Conservation (phyloP, 2,329 filamentous ascomycete genomes). For the Rugonectria rugulosa region DNA sequence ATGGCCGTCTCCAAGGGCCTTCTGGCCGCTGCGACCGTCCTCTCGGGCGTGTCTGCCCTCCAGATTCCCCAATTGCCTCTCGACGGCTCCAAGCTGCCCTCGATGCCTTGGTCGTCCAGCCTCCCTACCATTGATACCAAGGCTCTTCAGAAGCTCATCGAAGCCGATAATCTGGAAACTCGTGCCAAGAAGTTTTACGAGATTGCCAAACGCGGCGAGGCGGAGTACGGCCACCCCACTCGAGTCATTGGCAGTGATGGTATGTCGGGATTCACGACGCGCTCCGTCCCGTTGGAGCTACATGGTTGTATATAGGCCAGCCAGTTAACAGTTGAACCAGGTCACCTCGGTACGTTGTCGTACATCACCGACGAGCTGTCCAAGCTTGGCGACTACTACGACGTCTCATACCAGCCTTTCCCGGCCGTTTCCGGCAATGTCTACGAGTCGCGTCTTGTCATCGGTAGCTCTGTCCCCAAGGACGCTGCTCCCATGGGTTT, state of each 20-base stretch:
- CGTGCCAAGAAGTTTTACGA: slow-evolving; percentile 69
- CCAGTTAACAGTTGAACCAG: slow-evolving; percentile 44
- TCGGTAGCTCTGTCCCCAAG: slow-evolving; percentile 60
- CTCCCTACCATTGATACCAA: slow-evolving; percentile 60
- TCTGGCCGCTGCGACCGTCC: slow-evolving; percentile 37
- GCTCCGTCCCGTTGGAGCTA: neutral
- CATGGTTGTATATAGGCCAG: neutral
- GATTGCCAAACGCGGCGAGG: slow-evolving; percentile 65
- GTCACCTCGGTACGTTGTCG: slow-evolving; percentile 69
- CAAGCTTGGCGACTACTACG: slow-evolving; percentile 67
- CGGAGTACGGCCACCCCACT: slow-evolving; percentile 73
- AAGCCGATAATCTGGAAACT: slow-evolving; percentile 60
- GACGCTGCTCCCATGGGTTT: slow-evolving; percentile 67
- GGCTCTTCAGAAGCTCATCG: slow-evolving; percentile 64
- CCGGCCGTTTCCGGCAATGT: slow-evolving; percentile 67
- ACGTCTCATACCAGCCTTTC: slow-evolving; percentile 69
- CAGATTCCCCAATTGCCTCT: slow-evolving; percentile 34
- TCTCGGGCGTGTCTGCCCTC: slow-evolving; percentile 37
- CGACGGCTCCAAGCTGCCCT: slow-evolving; percentile 11
- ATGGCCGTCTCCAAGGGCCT: slow-evolving; percentile 37
- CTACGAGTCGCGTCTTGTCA: slow-evolving; percentile 63
- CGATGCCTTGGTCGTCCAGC: slow-evolving; percentile 29
- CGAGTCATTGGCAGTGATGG: slow-evolving; percentile 74
- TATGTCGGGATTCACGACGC: slow-evolving; percentile 40
- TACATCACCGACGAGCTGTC: slow-evolving; percentile 67